Evolutionary conservation across 805 yeast species (phyloP).

Genomic region (Clavispora carvajalis): DNA sequence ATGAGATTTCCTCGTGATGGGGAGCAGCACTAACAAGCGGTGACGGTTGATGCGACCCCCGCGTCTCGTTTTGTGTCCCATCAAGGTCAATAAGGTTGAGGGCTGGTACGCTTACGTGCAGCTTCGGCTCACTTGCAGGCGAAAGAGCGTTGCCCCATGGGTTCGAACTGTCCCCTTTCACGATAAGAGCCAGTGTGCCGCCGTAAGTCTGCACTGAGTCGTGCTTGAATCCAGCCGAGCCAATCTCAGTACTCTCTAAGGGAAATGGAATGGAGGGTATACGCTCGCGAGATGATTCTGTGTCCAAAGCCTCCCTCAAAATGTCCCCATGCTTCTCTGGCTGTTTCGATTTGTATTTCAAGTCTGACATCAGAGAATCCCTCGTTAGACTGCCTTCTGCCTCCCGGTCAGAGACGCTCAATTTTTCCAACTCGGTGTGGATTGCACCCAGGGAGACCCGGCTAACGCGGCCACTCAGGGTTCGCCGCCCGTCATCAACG

Average conservation of each 20-base stretch:
- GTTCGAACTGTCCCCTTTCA: slow-evolving; percentile 2
- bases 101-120: not conserved
- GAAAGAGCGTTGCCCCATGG: slow-evolving; percentile 14
- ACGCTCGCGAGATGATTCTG: too few relatives aligned
- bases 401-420: not conserved
- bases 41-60: not conserved
- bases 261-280: not conserved
- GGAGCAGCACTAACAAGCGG: not conserved
- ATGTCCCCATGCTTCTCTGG: too few relatives aligned
- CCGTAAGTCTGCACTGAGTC: not conserved
- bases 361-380: not conserved
- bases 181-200: not conserved
- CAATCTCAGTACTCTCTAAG: not conserved
- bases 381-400: not conserved
- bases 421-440: not conserved
- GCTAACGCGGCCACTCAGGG: not conserved
- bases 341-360: not conserved
- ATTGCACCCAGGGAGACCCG: not conserved
- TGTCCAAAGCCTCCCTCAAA: too few relatives aligned
- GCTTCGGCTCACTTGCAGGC: not conserved
- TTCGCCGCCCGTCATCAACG: not conserved
- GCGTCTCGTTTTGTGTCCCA: not conserved
- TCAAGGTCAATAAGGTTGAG: slow-evolving; percentile 3
- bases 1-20: slow-evolving; percentile 15
- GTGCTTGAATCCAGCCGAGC: not conserved